phyloP scores from a whole-genome alignment of 2,329 filamentous ascomycete genomes.

The Trichoderma pleuroti region DNA sequence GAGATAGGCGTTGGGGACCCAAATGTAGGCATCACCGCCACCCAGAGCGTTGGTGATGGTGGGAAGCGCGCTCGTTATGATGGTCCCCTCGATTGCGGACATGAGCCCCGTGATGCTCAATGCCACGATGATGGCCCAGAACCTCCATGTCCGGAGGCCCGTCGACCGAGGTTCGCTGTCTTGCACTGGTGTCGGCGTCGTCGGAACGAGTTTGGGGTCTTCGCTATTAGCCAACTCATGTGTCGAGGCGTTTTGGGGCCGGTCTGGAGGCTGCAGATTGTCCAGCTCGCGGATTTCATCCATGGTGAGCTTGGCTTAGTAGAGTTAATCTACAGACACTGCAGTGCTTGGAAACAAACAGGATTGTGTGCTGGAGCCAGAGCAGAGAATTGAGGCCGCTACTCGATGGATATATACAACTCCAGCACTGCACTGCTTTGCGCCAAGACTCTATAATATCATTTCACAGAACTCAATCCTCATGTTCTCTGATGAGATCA shows the following conservation, averaged over 20 bases:
- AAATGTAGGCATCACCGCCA: constrained; percentile 2
- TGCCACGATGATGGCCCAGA: constrained; percentile 21
- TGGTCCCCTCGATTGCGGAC: constrained; percentile 46
- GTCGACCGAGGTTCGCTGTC: neutral
- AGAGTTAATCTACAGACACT: neutral
- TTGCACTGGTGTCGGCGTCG: neutral
- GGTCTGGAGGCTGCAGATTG: neutral
- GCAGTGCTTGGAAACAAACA: neutral
- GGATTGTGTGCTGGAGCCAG: neutral
- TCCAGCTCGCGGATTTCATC: neutral
- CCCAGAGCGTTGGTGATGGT: constrained; percentile 28
- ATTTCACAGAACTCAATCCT: neutral
- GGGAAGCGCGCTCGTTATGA: constrained; percentile 56
- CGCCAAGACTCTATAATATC: neutral
- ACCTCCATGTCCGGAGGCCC: neutral
- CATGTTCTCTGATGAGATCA: neutral
- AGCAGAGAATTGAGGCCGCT: neutral
- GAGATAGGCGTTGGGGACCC: constrained; percentile 11
- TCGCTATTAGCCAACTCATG: neutral
- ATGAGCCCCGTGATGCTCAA: constrained; percentile 33
- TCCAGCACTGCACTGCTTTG: neutral
- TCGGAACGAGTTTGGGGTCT: neutral
- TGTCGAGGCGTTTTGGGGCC: neutral
- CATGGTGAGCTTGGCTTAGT: neutral
- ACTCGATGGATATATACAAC: neutral